A percentile compares a stretch with the other conserved stretches of the same genome.
Evolutionary conservation across 2,329 filamentous ascomycete species (phyloP).

Genomic region (Fusarium coffeatum): DNA sequence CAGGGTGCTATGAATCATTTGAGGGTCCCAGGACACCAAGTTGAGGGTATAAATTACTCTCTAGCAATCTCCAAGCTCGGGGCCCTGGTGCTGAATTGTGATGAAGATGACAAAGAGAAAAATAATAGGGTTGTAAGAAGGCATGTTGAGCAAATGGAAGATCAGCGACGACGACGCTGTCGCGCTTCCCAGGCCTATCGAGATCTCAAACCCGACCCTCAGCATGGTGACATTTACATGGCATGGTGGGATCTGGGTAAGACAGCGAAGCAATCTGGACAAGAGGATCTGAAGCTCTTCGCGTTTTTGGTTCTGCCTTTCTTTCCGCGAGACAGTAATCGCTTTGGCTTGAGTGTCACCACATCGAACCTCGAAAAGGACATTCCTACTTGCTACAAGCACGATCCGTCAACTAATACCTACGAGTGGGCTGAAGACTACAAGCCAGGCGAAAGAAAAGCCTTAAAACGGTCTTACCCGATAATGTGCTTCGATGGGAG

Average conservation of each 20-base stretch:
- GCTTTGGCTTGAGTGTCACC: background rate
- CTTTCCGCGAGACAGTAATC: rapidly evolving
- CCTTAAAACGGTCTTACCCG: background rate
- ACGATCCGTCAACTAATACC: rapidly evolving
- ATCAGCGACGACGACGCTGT: background rate
- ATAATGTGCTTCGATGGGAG: background rate
- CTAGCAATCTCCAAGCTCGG: too few relatives aligned
- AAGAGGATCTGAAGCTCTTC: background rate
- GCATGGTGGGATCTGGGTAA: background rate
- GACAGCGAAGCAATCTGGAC: too few relatives aligned
- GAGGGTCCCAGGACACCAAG: too few relatives aligned
- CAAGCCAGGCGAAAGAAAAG: rapidly evolving
- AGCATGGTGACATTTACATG: background rate
- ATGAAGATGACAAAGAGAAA: too few relatives aligned
- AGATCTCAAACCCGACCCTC: rapidly evolving
- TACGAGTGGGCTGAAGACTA: rapidly evolving
- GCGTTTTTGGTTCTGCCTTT: background rate
- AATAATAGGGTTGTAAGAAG: too few relatives aligned
- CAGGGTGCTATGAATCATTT: too few relatives aligned
- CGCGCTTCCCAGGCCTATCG: background rate
- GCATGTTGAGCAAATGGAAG: background rate
- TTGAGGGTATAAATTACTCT: too few relatives aligned
- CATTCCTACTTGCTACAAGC: background rate
- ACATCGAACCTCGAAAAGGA: rapidly evolving
- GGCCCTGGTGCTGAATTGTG: too few relatives aligned